Percentiles rank a stretch among this genome's conserved stretches.
Evolutionary conservation across 208 protist genomes (phyloP).

Genomic region (Leishmania lainsoni): DNA sequence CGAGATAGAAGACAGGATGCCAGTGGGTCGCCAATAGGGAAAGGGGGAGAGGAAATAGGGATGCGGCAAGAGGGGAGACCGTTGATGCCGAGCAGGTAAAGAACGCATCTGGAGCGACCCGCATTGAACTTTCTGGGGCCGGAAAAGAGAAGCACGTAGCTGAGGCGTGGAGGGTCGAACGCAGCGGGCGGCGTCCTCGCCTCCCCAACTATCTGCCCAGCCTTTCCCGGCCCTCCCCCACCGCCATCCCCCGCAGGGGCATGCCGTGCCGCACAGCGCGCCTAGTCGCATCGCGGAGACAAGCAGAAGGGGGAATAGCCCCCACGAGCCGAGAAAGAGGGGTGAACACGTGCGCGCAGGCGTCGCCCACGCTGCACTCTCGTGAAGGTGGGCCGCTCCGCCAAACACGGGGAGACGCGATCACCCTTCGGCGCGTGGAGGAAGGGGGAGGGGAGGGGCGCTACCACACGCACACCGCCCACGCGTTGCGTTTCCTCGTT

Average conservation of each 20-base stretch:
- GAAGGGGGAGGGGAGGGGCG: background rate
- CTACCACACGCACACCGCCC: no score
- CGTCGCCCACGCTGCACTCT: no score
- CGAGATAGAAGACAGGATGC: slow-evolving; percentile 2
- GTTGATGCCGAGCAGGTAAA: background rate
- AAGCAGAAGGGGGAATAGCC: slow-evolving; percentile 1
- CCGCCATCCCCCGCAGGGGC: background rate
- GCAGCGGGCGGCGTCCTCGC: background rate
- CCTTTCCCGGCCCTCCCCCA: background rate
- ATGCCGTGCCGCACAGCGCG: background rate
- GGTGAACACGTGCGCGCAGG: background rate
- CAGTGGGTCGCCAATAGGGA: background rate
- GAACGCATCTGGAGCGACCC: background rate
- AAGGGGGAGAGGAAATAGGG: background rate
- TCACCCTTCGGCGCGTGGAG: background rate
- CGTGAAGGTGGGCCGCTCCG: no score
- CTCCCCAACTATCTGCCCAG: background rate
- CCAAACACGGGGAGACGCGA: background rate
- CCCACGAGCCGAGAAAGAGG: background rate
- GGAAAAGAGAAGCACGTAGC: background rate
- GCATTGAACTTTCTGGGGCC: background rate
- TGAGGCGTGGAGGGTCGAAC: background rate
- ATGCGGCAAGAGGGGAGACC: background rate
- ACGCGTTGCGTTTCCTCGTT: no score
- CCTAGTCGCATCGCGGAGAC: slow-evolving; percentile 9